These are phyloP conservation scores for Patellifolia procumbens DNA, from an alignment of 179 eudicot genomes.

Conservation along the genomic window DNA sequence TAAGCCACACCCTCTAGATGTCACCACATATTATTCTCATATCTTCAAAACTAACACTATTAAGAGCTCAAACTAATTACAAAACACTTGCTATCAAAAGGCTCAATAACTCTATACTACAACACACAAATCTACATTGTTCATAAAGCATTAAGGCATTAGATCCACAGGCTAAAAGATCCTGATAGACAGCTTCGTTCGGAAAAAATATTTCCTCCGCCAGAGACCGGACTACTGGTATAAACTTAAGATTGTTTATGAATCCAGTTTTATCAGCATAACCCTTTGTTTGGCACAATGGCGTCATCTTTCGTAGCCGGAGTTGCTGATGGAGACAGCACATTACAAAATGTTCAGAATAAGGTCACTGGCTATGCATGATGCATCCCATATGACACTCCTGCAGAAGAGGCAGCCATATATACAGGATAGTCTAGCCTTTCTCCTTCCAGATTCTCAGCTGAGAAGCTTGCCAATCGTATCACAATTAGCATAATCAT, in stretches of 20 bases:
- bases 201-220: too few species aligned
- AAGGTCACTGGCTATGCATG: background rate
- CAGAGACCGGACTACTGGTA: too few species aligned
- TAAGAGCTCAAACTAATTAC: too few species aligned
- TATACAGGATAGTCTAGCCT: constrained; percentile 5
- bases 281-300: background rate
- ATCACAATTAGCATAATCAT: constrained; percentile 11
- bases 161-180: too few species aligned
- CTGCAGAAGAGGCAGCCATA: background rate
- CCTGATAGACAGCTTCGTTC: too few species aligned
- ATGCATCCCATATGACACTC: background rate
- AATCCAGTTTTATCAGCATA: background rate
- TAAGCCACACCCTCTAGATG: too few species aligned
- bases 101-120: background rate
- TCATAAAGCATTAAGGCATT: background rate
- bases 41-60: too few species aligned
- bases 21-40: too few species aligned
- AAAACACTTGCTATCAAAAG: too few species aligned
- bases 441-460: background rate
- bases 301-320: background rate
- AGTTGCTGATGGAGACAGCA: background rate
- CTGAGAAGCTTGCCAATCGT: background rate
- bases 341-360: background rate
- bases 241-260: too few species aligned
- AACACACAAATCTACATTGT: background rate